Conservation (phyloP, 495 filamentous ascomycete genomes). For the Evernia prunastri region DNA sequence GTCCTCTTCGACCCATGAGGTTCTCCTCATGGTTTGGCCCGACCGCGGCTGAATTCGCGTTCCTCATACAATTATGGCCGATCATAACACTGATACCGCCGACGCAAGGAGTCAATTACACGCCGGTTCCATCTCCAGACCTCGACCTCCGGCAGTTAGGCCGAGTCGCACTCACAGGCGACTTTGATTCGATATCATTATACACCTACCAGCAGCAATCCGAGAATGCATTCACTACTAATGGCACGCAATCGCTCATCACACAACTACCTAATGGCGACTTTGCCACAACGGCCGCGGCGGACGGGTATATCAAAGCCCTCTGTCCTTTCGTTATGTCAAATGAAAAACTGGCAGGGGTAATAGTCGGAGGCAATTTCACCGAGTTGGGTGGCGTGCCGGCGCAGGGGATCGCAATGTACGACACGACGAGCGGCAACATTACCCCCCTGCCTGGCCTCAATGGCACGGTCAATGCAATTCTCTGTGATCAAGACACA, state of each 20-base stretch:
- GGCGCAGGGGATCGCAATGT: conserved; percentile 73
- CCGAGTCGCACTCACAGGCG: conserved; percentile 76
- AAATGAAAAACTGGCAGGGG: conserved; percentile 60
- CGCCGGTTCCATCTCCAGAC: conserved; percentile 63
- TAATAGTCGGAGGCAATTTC: conserved; percentile 91
- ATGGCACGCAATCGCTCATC: conserved; percentile 77
- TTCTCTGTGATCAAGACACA: conserved; percentile 77
- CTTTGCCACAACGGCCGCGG: conserved; percentile 62
- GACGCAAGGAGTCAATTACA: conserved; percentile 60
- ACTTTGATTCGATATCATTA: conserved; percentile 86
- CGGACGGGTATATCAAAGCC: conserved; percentile 75
- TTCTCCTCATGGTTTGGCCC: conserved; percentile 50
- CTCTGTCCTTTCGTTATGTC: conserved; percentile 76
- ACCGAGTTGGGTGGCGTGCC: conserved; percentile 76
- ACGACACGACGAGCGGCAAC: conserved; percentile 59
- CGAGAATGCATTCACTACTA: conserved; percentile 55
- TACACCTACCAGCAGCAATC: conserved; percentile 79
- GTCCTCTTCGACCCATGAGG: conserved; percentile 51
- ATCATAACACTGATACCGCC: conserved; percentile 38
- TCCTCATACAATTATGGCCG: conserved; percentile 35
- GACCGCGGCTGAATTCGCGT: conserved; percentile 45
- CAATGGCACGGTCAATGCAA: conserved; percentile 67
- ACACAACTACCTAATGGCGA: conserved; percentile 79
- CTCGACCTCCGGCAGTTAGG: conserved; percentile 79
- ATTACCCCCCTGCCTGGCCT: conserved; percentile 72